phyloP scores from a whole-genome alignment of 768 basidiomycete genomes.

The Collybiopsis confluens region DNA sequence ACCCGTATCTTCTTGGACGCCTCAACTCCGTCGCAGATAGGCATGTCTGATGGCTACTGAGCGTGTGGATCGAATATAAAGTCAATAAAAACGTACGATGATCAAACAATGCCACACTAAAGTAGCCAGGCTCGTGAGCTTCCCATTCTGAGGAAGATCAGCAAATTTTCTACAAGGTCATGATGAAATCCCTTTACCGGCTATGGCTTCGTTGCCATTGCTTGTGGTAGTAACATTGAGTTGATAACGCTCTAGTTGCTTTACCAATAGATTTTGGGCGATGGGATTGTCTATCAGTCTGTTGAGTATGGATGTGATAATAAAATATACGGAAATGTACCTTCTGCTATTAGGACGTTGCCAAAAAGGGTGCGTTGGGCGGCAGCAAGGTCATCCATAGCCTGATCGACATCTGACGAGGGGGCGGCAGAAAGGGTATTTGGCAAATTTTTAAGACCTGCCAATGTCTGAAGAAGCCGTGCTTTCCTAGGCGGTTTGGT shows the following conservation, averaged over 20 bases:
- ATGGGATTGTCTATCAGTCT: slow-evolving; percentile 57
- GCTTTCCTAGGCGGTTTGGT: slow-evolving; percentile 66
- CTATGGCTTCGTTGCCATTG: slow-evolving; percentile 66
- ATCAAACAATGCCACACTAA: slow-evolving; percentile 68
- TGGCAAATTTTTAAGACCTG: slow-evolving; percentile 51
- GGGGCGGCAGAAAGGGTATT: slow-evolving; percentile 35
- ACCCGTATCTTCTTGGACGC: slow-evolving; percentile 61
- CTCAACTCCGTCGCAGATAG: slow-evolving; percentile 73
- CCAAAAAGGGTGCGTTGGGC: slow-evolving; percentile 57
- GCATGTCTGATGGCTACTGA: slow-evolving; percentile 54
- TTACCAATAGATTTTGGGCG: slow-evolving; percentile 62
- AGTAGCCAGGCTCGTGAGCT: slow-evolving; percentile 61
- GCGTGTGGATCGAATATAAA: neutral
- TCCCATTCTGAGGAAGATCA: slow-evolving; percentile 52
- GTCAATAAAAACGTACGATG: slow-evolving; percentile 46
- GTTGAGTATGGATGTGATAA: neutral
- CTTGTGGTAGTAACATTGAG: slow-evolving; percentile 58
- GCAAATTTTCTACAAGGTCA: neutral
- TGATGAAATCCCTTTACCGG: slow-evolving; percentile 30
- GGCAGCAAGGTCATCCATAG: slow-evolving; percentile 42
- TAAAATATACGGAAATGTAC: slow-evolving; percentile 22
- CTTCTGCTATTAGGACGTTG: slow-evolving; percentile 71
- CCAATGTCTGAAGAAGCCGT: slow-evolving; percentile 59
- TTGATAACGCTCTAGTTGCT: slow-evolving; percentile 59
- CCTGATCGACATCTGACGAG: slow-evolving; percentile 32